Evolutionary conservation across 345 rosid species (phyloP).

Genomic region (Citrus sp.): DNA sequence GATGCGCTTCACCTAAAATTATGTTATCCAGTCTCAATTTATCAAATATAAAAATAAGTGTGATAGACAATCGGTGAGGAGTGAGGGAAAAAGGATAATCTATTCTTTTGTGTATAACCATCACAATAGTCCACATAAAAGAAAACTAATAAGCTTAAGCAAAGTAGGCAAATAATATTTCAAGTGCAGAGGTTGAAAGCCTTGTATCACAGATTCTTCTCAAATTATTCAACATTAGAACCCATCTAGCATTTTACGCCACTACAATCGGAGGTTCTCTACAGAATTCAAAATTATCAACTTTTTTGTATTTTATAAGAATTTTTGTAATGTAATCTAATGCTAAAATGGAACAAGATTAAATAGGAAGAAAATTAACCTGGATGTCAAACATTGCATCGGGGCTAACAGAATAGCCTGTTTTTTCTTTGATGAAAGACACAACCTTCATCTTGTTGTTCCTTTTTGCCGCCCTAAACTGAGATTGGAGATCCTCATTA

Average conservation of each 20-base stretch:
- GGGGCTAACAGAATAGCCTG: constrained; percentile 67
- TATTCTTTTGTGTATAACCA: not conserved
- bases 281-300: not conserved
- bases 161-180: not conserved
- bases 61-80: not conserved
- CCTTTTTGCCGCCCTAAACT: constrained; percentile 69
- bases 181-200: not conserved
- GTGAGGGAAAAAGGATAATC: not conserved
- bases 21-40: not conserved
- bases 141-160: not conserved
- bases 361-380: constrained; percentile 35
- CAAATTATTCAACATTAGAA: not conserved
- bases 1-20: constrained; percentile 67
- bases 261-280: not conserved
- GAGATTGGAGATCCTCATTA: constrained; percentile 61
- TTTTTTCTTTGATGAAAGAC: constrained; percentile 57
- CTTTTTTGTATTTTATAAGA: not conserved
- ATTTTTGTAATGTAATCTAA: not conserved
- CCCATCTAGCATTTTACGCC: not conserved
- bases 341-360: not conserved
- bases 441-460: constrained; percentile 70
- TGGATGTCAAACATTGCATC: constrained; percentile 91
- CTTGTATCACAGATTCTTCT: not conserved
- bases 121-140: not conserved
- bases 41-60: not conserved